Evolutionary conservation across 108 stramenopile genomes (phyloP).

Genomic region (Cyclotella baltica): DNA sequence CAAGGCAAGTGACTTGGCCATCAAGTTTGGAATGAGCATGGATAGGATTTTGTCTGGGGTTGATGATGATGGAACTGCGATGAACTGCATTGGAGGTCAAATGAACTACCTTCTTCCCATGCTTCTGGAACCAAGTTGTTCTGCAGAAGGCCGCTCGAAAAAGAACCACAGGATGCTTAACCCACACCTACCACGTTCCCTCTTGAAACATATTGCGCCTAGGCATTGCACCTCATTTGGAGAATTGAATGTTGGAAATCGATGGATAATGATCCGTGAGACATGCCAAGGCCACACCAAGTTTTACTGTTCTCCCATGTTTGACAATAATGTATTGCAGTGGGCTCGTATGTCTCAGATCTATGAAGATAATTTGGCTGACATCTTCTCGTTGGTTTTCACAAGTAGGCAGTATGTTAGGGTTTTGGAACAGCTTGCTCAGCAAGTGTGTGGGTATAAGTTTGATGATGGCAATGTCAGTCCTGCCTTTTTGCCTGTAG

Average conservation of each 20-base stretch:
- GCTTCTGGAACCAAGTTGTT: slow-evolving; percentile 22
- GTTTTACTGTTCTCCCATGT: slow-evolving; percentile 46
- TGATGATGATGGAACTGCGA: background rate
- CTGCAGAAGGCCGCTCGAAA: slow-evolving; percentile 20
- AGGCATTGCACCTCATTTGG: slow-evolving; percentile 10
- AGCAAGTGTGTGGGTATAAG: too few relatives aligned
- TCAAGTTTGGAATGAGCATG: slow-evolving; percentile 43
- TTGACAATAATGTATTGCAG: slow-evolving; percentile 55
- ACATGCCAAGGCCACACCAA: slow-evolving; percentile 30
- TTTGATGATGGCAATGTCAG: too few relatives aligned
- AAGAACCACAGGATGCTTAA: slow-evolving; percentile 15
- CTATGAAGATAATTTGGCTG: too few relatives aligned
- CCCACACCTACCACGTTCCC: slow-evolving; percentile 19
- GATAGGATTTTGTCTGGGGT: slow-evolving; percentile 44
- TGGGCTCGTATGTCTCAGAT: too few relatives aligned
- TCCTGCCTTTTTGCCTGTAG: too few relatives aligned
- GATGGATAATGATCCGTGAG: slow-evolving; percentile 54
- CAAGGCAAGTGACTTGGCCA: slow-evolving; percentile 36
- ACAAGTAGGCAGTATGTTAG: too few relatives aligned
- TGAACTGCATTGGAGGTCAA: background rate
- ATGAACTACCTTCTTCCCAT: slow-evolving; percentile 12
- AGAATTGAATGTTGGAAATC: slow-evolving; percentile 30
- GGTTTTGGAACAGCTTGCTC: too few relatives aligned
- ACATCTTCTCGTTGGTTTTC: too few relatives aligned
- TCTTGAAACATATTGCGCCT: slow-evolving; percentile 30